Percentiles rank a stretch among this genome's conserved stretches.
phyloP scores from a whole-genome alignment of 129 eudicot genomes.

The Erigeron canadensis region DNA sequence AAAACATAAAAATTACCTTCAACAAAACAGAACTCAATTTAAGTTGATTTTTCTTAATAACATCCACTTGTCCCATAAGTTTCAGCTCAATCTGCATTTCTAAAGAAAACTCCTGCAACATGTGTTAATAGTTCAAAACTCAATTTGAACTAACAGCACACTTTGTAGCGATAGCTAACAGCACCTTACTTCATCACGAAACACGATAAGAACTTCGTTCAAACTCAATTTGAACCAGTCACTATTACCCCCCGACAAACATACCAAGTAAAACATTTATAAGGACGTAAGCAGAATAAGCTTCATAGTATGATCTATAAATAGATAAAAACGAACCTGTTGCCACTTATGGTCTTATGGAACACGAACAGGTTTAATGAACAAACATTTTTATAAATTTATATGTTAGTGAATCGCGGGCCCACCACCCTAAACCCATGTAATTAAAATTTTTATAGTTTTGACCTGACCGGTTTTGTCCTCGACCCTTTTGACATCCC shows the following conservation, averaged over 20 bases:
- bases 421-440: too few relatives aligned
- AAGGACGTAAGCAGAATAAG: too few relatives aligned
- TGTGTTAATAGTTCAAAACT: too few relatives aligned
- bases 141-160: too few relatives aligned
- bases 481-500: neutral
- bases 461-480: neutral
- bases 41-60: slow-evolving; percentile 64
- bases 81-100: slow-evolving; percentile 49
- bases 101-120: slow-evolving; percentile 31
- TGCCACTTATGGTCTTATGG: neutral
- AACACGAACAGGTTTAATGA: too few relatives aligned
- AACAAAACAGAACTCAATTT: slow-evolving; percentile 64
- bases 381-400: too few relatives aligned
- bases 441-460: too few relatives aligned
- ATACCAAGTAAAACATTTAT: neutral
- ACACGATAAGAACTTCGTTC: neutral
- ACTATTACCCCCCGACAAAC: neutral
- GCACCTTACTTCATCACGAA: neutral
- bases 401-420: too few relatives aligned
- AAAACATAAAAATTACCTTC: slow-evolving; percentile 50
- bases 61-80: slow-evolving; percentile 73
- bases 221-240: neutral
- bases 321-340: neutral
- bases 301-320: neutral
- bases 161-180: too few relatives aligned